Conservation (phyloP, 2,329 filamentous ascomycete species). For the Septoria linicola region DNA sequence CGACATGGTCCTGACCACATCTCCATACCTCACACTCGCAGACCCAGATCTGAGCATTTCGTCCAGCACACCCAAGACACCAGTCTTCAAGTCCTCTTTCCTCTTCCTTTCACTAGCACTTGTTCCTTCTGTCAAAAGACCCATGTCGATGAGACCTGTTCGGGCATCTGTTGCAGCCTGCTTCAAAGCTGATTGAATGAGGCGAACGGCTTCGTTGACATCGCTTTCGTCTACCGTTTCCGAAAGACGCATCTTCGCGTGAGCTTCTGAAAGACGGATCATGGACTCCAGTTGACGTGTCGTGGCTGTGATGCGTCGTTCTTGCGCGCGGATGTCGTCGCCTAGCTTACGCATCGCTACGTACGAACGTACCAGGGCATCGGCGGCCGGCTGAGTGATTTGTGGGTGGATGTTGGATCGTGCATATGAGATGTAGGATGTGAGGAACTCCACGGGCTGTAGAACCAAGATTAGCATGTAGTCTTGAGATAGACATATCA, state of each 20-base stretch:
- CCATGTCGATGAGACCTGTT: slow-evolving; percentile 94
- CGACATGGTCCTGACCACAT: slow-evolving; percentile 69
- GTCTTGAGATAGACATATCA: slow-evolving; percentile 2
- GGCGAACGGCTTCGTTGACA: slow-evolving; percentile 83
- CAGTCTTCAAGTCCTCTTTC: slow-evolving; percentile 79
- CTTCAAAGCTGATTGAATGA: slow-evolving; percentile 93
- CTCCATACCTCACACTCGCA: slow-evolving; percentile 71
- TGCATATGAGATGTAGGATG: slow-evolving; percentile 94
- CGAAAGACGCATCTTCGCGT: slow-evolving; percentile 94
- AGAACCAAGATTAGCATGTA: slow-evolving; percentile 13
- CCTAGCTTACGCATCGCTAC: slow-evolving; percentile 94
- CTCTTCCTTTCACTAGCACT: slow-evolving; percentile 81
- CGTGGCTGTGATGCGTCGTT: slow-evolving; percentile 96
- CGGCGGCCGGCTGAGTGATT: slow-evolving; percentile 76
- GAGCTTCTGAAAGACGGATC: slow-evolving; percentile 94
- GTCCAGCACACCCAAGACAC: slow-evolving; percentile 71
- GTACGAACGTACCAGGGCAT: slow-evolving; percentile 81
- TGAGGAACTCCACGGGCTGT: slow-evolving; percentile 90
- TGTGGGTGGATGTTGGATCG: slow-evolving; percentile 80
- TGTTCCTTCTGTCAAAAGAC: slow-evolving; percentile 89
- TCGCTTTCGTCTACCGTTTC: slow-evolving; percentile 73
- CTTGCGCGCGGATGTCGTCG: slow-evolving; percentile 66
- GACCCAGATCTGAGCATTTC: slow-evolving; percentile 67
- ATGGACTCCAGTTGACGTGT: slow-evolving; percentile 96
- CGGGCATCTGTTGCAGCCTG: slow-evolving; percentile 93